These are phyloP conservation scores for Solanum chaucha DNA, from an alignment of 257 asterid species.

Conservation along the genomic window DNA sequence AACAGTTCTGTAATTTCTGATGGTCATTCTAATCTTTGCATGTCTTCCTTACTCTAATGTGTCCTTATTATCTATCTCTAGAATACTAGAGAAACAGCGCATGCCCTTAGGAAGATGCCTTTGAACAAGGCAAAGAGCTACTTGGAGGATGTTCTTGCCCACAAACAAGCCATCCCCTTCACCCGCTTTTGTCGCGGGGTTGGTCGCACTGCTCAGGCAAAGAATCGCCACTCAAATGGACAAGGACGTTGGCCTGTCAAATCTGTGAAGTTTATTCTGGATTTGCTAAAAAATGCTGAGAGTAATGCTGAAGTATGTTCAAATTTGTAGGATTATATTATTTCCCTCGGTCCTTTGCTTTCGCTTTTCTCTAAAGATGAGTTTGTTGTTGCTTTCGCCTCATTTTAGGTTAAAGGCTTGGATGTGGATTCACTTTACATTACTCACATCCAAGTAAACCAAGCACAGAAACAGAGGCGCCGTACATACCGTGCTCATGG, in stretches of 20 bases:
- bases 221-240: constrained; percentile 80
- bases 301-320: constrained; percentile 72
- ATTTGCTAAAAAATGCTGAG: constrained; percentile 74
- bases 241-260: constrained; percentile 95
- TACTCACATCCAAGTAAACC: constrained; percentile 87
- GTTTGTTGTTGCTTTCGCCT: background rate
- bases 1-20: background rate
- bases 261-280: constrained; percentile 62
- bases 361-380: background rate
- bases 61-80: constrained; percentile 1
- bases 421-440: constrained; percentile 87
- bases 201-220: constrained; percentile 87
- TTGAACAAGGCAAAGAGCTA: constrained; percentile 78
- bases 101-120: constrained; percentile 65
- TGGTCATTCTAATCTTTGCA: background rate
- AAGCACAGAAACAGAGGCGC: constrained; percentile 83
- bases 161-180: constrained; percentile 78
- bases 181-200: constrained; percentile 44
- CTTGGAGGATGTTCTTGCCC: constrained; percentile 78
- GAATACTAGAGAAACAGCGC: constrained; percentile 91
- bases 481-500: constrained; percentile 30
- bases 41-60: background rate
- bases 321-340: background rate
- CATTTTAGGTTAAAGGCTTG: constrained; percentile 68
- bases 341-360: background rate